Conservation (phyloP, 2,329 filamentous ascomycete species). For the Cercospora sp. region DNA sequence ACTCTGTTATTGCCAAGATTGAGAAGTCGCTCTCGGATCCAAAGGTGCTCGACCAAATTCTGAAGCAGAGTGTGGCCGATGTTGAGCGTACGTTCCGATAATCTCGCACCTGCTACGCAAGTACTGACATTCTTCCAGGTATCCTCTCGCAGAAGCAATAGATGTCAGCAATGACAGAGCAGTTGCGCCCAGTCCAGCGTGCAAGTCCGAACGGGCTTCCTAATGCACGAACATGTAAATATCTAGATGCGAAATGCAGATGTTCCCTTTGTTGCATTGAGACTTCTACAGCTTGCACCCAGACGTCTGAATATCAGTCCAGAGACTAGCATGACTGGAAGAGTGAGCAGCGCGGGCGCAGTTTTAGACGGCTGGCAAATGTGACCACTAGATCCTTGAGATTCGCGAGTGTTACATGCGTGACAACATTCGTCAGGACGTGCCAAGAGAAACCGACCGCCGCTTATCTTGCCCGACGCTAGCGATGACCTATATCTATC, state of each 20-base stretch:
- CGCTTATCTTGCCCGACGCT: constrained; percentile 5
- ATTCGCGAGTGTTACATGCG: background rate
- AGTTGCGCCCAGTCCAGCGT: constrained; percentile 9
- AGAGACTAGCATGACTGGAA: background rate
- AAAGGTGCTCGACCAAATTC: constrained; percentile 94
- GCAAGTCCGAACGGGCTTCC: constrained; percentile 2
- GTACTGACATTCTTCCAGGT: constrained; percentile 20
- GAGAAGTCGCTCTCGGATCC: constrained; percentile 98
- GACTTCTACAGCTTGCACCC: background rate
- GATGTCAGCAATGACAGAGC: constrained; percentile 1
- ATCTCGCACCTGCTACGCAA: background rate
- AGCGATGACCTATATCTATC: background rate
- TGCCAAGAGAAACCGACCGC: background rate
- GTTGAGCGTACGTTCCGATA: constrained; percentile 74
- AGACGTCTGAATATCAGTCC: background rate
- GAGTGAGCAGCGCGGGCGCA: background rate
- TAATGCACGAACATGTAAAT: constrained; percentile 24
- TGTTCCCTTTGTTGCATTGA: constrained; percentile 23
- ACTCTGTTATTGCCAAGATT: constrained; percentile 93
- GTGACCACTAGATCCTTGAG: background rate
- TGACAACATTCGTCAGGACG: background rate
- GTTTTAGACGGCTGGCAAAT: background rate
- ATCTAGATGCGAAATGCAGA: constrained; percentile 29
- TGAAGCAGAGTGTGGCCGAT: constrained; percentile 93
- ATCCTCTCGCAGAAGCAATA: constrained; percentile 33